Base-by-base conservation (phyloP, 2,329 filamentous ascomycete genomes). In the Dothideomycetes sp. region DNA sequence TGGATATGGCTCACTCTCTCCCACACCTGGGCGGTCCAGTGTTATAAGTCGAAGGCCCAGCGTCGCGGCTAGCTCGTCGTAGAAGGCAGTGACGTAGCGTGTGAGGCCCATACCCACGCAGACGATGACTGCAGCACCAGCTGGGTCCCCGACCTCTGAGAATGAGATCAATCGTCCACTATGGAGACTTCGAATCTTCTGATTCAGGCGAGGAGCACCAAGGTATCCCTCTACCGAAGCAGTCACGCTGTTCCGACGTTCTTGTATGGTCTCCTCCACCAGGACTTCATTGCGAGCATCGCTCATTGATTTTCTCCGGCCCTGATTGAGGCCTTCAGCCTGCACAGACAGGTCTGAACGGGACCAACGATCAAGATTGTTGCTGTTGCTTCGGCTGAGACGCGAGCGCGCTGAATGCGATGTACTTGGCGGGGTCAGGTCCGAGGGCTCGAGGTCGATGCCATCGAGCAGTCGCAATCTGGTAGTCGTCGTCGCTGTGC, bases 81-180 rank as follows among this genome's bases (percentile, higher is more conserved):
- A 98, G 57, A 98, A 98, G 0, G 88, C 87, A 45, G 86, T 95
- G 44, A 98, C 84, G 57, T 91, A 98, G 60, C 91, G 77, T 9
- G 91, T 98, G 52, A 98, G 63, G 0, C 91, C 91, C 91, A 98
- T 98, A 15, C 91, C 91, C 3, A 98, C 87, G 53, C 91, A 98
- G 57, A 91, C 93, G 50, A 98, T 88, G 2, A 98, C 85, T 3
- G 87, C 89, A 49, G 82, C 89, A 2, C 91, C 91, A 32, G 89
- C 77, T 0, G 88, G 79, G 57, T 96, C 88, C 11, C 91, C 91
- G 3, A 98, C 91, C 59, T 98, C 91, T 0, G 89, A 96, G 55
- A 95, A 98, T 1, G 87, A 93, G 49, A 98, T 95, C 3, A 82
- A 71, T 12, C 91, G 78, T 1, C 88, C 87, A 0, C 84, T 93